Base-by-base conservation (phyloP, 306 rosid genomes). In the Rosa rugosa region DNA sequence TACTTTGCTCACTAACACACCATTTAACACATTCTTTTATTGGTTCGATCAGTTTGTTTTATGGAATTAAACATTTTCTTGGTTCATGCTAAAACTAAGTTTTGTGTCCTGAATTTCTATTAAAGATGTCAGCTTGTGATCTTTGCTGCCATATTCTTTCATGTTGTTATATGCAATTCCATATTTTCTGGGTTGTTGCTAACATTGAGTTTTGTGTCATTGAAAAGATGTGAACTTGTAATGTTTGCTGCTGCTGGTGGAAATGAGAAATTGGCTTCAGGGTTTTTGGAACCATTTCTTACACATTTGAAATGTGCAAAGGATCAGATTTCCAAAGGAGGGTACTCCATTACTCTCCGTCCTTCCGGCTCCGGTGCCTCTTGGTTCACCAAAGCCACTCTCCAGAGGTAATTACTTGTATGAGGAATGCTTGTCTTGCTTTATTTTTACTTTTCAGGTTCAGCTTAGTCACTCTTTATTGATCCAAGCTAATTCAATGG, bases 271-370 rank as follows among this genome's bases (percentile, higher is more conserved):
- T 81, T 93, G 57, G 99, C 98, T 49, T 89, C 98, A 23, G 99
- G 99, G 75, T 86, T 93, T 76, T 85, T 96, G 46, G 91, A 89
- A 82, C 99, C 99, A 14, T 96, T 96, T 86, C 84, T 96, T 64
- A 77, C 81, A 44, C 99, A 96, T 75, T 85, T 96, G 11, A 87
- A 89, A 80, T 85, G 87, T 62, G 99, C 99, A 8, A 85, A 88
- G 77, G 99, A 96, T 89, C 99, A 96, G 91, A 96, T 93, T 90
- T 93, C 96, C 9, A 96, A 93, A 86, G 99, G 98, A 72, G 99
- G 99, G 11, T 96, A 96, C 83, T 96, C 99, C 54, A 90, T 96
- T 59, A 84, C 87, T 83, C 91, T 96, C 66, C 89, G 90, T 71
- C 91, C 99, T n/a, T 72, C 86, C 5, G 80, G 54, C 79, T 69